These are phyloP conservation scores for Helotiales sp. DNA, from an alignment of 2,329 filamentous ascomycete species.

Conservation along the genomic window DNA sequence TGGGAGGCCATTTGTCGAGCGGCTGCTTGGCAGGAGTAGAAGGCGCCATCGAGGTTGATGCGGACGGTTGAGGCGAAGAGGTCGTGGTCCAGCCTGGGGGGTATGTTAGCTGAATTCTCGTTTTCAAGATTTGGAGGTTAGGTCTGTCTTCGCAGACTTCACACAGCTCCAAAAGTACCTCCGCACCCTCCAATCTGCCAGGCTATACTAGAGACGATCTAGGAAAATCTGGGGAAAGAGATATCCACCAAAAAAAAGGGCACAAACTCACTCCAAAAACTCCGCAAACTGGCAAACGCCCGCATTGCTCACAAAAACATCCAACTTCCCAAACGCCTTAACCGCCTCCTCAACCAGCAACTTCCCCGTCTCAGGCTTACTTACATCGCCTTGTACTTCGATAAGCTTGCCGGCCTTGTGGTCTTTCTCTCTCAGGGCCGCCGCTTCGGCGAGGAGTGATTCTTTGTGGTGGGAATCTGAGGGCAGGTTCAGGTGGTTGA, in stretches of 20 bases:
- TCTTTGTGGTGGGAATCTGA: slow-evolving; percentile 57
- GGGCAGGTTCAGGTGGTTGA: slow-evolving; percentile 75
- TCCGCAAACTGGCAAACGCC: slow-evolving; percentile 88
- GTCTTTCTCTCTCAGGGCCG: slow-evolving; percentile 51
- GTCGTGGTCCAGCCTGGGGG: slow-evolving; percentile 63
- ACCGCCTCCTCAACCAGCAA: slow-evolving; percentile 71
- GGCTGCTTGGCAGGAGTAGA: slow-evolving; percentile 84
- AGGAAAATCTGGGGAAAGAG: not conserved
- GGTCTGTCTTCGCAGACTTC: not conserved
- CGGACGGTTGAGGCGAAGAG: slow-evolving; percentile 74
- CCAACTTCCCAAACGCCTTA: slow-evolving; percentile 63
- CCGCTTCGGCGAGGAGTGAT: slow-evolving; percentile 58
- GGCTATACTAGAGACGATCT: not conserved
- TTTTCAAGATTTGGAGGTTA: not conserved
- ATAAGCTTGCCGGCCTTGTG: slow-evolving; percentile 60
- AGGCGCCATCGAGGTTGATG: slow-evolving; percentile 87
- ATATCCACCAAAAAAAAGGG: slow-evolving; percentile 16
- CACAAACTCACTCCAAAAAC: slow-evolving; percentile 67
- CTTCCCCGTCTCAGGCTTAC: slow-evolving; percentile 72
- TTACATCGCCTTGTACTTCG: slow-evolving; percentile 77
- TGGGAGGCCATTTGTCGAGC: slow-evolving; percentile 79
- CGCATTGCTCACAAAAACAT: slow-evolving; percentile 87
- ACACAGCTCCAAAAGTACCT: not conserved
- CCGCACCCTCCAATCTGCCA: not conserved
- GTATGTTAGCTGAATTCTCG: not conserved